These are phyloP conservation scores for Podaxis rugospora DNA, from an alignment of 768 basidiomycete species.

Conservation along the genomic window DNA sequence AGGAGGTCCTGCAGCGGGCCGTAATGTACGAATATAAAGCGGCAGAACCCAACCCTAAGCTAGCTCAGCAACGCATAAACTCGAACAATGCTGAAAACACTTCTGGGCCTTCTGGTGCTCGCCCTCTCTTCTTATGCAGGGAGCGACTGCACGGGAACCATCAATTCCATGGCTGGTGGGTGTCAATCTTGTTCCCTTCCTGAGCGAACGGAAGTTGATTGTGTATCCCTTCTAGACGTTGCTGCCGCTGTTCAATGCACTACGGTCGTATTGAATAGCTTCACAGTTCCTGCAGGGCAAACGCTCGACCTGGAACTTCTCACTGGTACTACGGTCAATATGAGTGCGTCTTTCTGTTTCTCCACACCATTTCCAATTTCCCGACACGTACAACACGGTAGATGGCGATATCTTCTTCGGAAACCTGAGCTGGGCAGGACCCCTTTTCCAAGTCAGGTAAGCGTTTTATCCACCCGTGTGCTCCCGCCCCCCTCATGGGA, in stretches of 20 bases:
- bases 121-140: neutral
- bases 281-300: slow-evolving; percentile 53
- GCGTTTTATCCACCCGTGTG: neutral
- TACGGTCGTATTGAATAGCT: slow-evolving; percentile 51
- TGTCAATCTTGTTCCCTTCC: neutral
- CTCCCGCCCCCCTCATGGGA: neutral
- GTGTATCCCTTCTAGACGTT: slow-evolving; percentile 31
- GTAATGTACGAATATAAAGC: neutral
- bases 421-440: slow-evolving; percentile 46
- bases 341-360: slow-evolving; percentile 36
- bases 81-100: neutral
- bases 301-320: slow-evolving; percentile 43
- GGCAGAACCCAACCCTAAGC: neutral
- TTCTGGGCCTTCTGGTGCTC: slow-evolving; percentile 1
- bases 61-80: neutral
- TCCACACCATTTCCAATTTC: neutral
- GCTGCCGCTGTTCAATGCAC: slow-evolving; percentile 48
- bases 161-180: slow-evolving; percentile 19
- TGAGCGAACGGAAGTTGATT: neutral
- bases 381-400: slow-evolving; percentile 17
- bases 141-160: slow-evolving; percentile 15
- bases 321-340: slow-evolving; percentile 50
- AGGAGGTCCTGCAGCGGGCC: slow-evolving; percentile 1
- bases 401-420: slow-evolving; percentile 59
- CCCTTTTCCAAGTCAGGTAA: slow-evolving; percentile 48